phyloP scores from a whole-genome alignment of 257 asterid species.

The Jacaranda copaia region DNA sequence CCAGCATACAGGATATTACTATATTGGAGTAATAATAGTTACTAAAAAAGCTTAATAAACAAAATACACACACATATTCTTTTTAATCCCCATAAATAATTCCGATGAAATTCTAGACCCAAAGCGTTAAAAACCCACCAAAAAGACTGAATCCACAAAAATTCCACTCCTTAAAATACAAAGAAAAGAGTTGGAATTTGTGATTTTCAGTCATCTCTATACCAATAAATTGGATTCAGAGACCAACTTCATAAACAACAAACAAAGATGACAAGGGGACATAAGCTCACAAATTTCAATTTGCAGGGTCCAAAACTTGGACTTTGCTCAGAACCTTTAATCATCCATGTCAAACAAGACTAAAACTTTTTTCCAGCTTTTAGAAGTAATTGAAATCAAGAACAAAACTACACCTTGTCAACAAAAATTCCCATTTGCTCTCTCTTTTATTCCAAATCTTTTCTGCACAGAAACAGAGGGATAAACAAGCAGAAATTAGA shows the following conservation, averaged over 20 bases:
- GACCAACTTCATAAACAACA: background rate
- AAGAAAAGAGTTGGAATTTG: background rate
- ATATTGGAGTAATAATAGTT: background rate
- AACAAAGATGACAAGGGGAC: background rate
- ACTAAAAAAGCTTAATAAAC: background rate
- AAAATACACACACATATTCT: background rate
- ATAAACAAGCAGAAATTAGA: background rate
- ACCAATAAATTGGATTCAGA: background rate
- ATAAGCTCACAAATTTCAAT: background rate
- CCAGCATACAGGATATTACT: background rate
- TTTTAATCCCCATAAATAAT: background rate
- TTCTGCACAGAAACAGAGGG: background rate
- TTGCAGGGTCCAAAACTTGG: background rate
- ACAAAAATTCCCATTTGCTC: no score
- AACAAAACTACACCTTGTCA: no score
- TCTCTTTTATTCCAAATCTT: no score
- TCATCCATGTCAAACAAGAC: background rate
- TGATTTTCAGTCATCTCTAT: background rate
- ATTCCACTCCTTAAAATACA: background rate
- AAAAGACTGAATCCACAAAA: background rate
- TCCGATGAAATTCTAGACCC: background rate
- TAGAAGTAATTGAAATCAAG: background rate
- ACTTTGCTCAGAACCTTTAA: background rate
- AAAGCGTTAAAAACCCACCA: background rate
- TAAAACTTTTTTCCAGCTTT: no score